A percentile compares a stretch with the other conserved stretches of the same genome.
phyloP scores from a whole-genome alignment of 805 yeast genomes.

The Ogataea naganishii region DNA sequence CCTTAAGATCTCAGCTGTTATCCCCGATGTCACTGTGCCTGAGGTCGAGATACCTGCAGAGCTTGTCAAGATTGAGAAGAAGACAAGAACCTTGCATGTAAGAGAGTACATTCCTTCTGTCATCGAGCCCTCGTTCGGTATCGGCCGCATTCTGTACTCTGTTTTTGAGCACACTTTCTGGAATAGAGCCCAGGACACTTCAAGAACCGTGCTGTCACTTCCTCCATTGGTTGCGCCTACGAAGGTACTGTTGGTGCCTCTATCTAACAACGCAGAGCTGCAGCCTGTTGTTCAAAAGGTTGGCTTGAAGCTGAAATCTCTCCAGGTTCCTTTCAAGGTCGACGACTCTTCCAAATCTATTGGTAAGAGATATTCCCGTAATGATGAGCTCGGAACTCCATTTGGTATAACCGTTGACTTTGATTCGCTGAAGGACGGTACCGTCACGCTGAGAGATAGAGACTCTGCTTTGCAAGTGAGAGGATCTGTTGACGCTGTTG shows the following conservation, averaged over 20 bases:
- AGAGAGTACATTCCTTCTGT: conserved; percentile 96
- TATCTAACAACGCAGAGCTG: conserved; percentile 76
- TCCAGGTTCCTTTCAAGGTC: conserved; percentile 87
- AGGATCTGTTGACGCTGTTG: conserved; percentile 68
- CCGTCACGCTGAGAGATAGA: conserved; percentile 94
- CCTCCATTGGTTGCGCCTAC: conserved; percentile 97
- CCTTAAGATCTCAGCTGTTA: conserved; percentile 56
- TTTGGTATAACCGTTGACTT: conserved; percentile 97
- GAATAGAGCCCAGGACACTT: conserved; percentile 84
- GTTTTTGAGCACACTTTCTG: conserved; percentile 93
- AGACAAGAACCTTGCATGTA: conserved; percentile 76
- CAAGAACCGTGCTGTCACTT: conserved; percentile 79
- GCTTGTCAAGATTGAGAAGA: conserved; percentile 68
- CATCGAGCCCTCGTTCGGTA: conserved; percentile 98
- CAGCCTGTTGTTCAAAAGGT: conserved; percentile 67
- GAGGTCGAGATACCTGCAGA: conserved; percentile 62
- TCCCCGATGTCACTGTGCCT: conserved; percentile 55
- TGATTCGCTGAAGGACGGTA: conserved; percentile 78
- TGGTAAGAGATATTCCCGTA: conserved; percentile 96
- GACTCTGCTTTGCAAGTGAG: conserved; percentile 95
- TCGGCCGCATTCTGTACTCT: conserved; percentile 93
- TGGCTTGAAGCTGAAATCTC: conserved; percentile 60
- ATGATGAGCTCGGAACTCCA: conserved; percentile 98
- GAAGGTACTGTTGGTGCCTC: conserved; percentile 90
- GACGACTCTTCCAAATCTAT: conserved; percentile 97